Percentiles rank a stretch among this genome's conserved stretches.
These are phyloP conservation scores for Aspergillus clavatus DNA, from an alignment of 2,329 filamentous ascomycete genomes.

Conservation along the genomic window DNA sequence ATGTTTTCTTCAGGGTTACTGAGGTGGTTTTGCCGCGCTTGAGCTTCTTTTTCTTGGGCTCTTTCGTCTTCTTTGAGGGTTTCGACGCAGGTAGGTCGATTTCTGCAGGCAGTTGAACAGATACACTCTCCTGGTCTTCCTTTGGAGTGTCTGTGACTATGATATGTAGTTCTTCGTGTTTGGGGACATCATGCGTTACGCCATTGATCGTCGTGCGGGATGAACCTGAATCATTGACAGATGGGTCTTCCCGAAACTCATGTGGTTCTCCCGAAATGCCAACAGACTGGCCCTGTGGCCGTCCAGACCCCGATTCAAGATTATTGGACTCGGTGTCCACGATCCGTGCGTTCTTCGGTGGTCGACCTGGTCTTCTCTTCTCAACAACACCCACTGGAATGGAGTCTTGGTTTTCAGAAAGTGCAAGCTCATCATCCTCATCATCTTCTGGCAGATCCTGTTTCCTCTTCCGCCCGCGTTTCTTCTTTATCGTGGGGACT, in stretches of 20 bases:
- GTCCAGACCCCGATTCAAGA: neutral
- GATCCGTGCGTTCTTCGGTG: constrained; percentile 12
- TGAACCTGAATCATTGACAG: neutral
- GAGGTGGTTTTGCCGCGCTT: constrained; percentile 44
- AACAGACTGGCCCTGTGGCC: neutral
- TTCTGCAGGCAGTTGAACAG: neutral
- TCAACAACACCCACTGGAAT: constrained; percentile 7
- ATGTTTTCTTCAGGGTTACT: constrained; percentile 25
- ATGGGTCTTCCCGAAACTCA: neutral
- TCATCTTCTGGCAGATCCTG: constrained; percentile 20
- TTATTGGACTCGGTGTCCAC: neutral
- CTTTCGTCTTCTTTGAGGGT: constrained; percentile 15
- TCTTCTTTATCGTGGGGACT: constrained; percentile 23
- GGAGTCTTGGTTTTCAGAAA: constrained; percentile 1
- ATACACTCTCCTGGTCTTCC: neutral
- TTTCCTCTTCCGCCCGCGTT: constrained; percentile 29
- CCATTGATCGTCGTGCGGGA: neutral
- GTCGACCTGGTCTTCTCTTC: constrained; percentile 18
- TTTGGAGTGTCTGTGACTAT: neutral
- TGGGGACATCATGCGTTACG: neutral
- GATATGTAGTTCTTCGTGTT: neutral
- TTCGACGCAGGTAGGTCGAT: neutral
- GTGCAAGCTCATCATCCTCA: constrained; percentile 27
- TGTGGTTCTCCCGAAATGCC: neutral
- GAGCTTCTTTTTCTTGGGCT: constrained; percentile 39